Conservation (phyloP, 2,329 filamentous ascomycete genomes). For the Aspergillus carbonarius region DNA sequence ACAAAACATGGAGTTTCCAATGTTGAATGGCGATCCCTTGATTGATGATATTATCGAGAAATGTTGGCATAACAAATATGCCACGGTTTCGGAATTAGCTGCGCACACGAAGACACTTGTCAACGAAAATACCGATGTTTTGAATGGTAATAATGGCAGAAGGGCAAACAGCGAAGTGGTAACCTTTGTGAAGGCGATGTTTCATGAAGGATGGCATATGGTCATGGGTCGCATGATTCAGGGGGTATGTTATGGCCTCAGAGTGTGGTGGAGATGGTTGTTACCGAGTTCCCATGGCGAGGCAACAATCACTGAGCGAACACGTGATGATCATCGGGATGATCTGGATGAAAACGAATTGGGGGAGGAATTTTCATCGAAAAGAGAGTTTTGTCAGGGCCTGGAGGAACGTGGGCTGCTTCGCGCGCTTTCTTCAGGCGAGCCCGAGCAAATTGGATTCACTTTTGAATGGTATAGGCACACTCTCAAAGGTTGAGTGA, state of each 20-base stretch:
- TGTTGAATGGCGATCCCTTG: constrained; percentile 22
- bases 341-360: constrained; percentile 5
- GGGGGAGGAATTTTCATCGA: constrained; percentile 16
- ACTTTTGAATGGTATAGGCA: constrained; percentile 23
- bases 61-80: constrained; percentile 26
- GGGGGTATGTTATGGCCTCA: constrained; percentile 13
- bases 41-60: constrained; percentile 27
- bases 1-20: constrained; percentile 25
- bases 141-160: constrained; percentile 8
- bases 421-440: constrained; percentile 21
- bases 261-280: constrained; percentile 5
- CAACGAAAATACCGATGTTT: constrained; percentile 3
- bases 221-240: constrained; percentile 9
- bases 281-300: constrained; percentile 7
- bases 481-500: neutral
- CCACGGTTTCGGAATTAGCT: constrained; percentile 20
- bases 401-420: constrained; percentile 28
- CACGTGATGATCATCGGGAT: constrained; percentile 8
- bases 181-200: neutral
- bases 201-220: neutral
- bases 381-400: constrained; percentile 24
- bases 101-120: constrained; percentile 12
- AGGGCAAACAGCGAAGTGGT: too few relatives aligned
- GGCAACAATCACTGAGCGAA: neutral
- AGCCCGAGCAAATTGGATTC: constrained; percentile 27